Percentiles rank a stretch among this genome's conserved stretches.
Conservation (phyloP, 2,329 filamentous ascomycete genomes). For the Colletotrichum sidae region DNA sequence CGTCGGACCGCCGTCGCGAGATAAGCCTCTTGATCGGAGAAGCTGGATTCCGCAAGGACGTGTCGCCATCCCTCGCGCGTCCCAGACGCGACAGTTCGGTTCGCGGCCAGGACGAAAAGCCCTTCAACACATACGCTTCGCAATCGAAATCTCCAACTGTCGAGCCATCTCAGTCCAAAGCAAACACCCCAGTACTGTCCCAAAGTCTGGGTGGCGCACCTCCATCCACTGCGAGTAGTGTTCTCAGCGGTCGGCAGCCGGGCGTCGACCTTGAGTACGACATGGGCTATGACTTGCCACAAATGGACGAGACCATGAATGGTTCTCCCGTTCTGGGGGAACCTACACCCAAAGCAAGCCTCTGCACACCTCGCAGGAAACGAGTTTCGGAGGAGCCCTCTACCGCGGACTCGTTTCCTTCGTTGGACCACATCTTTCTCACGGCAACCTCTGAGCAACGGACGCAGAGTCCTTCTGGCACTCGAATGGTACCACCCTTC, state of each 20-base stretch:
- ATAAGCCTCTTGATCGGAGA: slow-evolving; percentile 59
- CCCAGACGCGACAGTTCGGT: slow-evolving; percentile 45
- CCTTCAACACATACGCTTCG: neutral
- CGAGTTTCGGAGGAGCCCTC: slow-evolving; percentile 31
- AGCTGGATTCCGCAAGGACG: slow-evolving; percentile 58
- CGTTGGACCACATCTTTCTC: slow-evolving; percentile 52
- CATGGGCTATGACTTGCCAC: slow-evolving; percentile 44
- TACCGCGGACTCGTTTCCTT: slow-evolving; percentile 46
- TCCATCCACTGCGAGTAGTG: slow-evolving; percentile 54
- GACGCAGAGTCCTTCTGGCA: slow-evolving; percentile 47
- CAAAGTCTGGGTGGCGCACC: slow-evolving; percentile 44
- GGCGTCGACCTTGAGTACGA: slow-evolving; percentile 55
- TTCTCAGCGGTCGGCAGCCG: slow-evolving; percentile 62
- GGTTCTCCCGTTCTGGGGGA: slow-evolving; percentile 14
- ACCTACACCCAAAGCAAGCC: slow-evolving; percentile 19
- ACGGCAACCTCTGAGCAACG: slow-evolving; percentile 52
- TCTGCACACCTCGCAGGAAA: slow-evolving; percentile 13
- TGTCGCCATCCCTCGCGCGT: slow-evolving; percentile 51
- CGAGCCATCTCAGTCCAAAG: slow-evolving; percentile 25
- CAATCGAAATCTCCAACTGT: slow-evolving; percentile 30
- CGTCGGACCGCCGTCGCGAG: slow-evolving; percentile 48
- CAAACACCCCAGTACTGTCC: neutral
- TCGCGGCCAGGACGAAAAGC: slow-evolving; percentile 43
- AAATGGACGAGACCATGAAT: slow-evolving; percentile 16
- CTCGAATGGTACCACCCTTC: slow-evolving; percentile 42